These are phyloP conservation scores for Colletotrichum phormii DNA, from an alignment of 2,329 filamentous ascomycete genomes.

Conservation along the genomic window DNA sequence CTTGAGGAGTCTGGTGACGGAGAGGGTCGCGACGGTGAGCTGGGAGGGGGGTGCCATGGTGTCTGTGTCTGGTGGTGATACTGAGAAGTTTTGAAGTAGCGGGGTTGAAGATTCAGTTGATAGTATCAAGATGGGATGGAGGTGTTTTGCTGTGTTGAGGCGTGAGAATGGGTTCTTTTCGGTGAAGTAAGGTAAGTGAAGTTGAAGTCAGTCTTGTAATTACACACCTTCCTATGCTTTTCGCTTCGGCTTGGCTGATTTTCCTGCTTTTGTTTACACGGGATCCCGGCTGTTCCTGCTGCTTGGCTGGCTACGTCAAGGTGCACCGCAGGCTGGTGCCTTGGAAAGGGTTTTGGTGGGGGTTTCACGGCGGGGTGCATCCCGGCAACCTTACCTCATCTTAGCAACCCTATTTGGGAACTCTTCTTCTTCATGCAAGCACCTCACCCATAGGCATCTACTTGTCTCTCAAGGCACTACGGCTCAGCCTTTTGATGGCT, in stretches of 20 bases:
- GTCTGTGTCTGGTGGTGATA: not conserved
- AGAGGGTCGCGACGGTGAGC: slow-evolving; percentile 82
- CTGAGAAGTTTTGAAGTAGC: not conserved
- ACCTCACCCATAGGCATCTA: not conserved
- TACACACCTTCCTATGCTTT: not conserved
- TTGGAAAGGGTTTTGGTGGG: slow-evolving; percentile 27
- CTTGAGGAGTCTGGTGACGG: slow-evolving; percentile 87
- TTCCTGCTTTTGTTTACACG: slow-evolving; percentile 35
- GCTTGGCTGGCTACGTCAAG: slow-evolving; percentile 35
- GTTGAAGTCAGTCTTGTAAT: not conserved
- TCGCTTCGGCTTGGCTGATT: slow-evolving; percentile 7
- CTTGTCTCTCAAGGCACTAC: not conserved
- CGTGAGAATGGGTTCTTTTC: not conserved
- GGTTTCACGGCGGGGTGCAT: slow-evolving; percentile 26
- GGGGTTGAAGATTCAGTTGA: not conserved
- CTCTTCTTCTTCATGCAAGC: not conserved
- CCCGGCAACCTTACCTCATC: slow-evolving; percentile 27
- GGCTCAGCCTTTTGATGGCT: not conserved
- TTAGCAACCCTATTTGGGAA: slow-evolving; percentile 38
- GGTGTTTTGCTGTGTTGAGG: not conserved
- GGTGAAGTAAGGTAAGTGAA: not conserved
- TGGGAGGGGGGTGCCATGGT: slow-evolving; percentile 81
- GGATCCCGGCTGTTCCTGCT: slow-evolving; percentile 16
- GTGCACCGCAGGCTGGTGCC: slow-evolving; percentile 19
- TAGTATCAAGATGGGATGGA: not conserved